phyloP scores from a whole-genome alignment of 257 asterid genomes.

The Solanum dulcamara region DNA sequence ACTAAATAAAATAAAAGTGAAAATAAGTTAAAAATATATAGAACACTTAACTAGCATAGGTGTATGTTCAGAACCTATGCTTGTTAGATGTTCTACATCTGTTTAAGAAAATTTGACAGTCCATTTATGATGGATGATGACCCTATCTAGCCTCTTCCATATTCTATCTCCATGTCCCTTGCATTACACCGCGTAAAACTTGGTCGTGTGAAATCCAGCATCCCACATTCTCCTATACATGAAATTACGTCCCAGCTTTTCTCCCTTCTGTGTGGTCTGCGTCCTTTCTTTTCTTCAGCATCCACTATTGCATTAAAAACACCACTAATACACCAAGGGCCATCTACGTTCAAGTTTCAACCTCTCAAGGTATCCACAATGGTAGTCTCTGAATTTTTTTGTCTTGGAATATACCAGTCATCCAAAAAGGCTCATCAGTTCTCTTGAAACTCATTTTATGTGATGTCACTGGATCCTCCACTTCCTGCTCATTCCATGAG shows the following conservation, averaged over 20 bases:
- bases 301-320: neutral
- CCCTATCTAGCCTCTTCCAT: neutral
- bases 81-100: neutral
- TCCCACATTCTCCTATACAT: neutral
- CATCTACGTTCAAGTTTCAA: neutral
- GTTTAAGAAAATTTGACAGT: neutral
- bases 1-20: neutral
- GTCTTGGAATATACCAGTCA: neutral
- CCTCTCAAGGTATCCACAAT: neutral
- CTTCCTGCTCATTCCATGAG: neutral
- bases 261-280: neutral
- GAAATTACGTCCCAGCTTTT: neutral
- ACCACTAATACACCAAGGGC: neutral
- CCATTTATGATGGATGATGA: neutral
- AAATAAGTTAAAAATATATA: neutral
- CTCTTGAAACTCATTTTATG: neutral
- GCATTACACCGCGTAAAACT: neutral
- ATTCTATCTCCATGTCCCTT: neutral
- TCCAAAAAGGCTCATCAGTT: neutral
- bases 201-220: neutral
- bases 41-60: neutral
- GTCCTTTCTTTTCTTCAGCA: neutral
- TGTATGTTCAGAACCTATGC: neutral
- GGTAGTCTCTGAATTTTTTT: neutral
- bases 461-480: neutral